Conservation (phyloP, 768 basidiomycete species). For the Suillus spraguei region DNA sequence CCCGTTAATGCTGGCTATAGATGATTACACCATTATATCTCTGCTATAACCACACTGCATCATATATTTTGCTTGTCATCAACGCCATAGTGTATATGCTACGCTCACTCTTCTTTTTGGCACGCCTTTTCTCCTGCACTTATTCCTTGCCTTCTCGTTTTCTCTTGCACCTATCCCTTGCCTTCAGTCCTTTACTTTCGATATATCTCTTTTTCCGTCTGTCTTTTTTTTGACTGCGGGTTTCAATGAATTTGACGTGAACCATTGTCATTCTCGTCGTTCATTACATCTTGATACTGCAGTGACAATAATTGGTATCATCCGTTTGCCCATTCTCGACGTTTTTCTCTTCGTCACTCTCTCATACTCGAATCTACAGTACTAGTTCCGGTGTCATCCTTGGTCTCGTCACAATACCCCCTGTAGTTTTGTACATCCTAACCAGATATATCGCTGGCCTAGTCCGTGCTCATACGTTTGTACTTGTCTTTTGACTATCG, state of each 20-base stretch:
- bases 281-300: constrained; percentile 25
- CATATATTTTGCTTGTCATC: constrained; percentile 24
- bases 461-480: constrained; percentile 8
- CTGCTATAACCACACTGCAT: constrained; percentile 13
- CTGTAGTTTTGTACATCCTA: constrained; percentile 37
- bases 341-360: constrained; percentile 18
- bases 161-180: constrained; percentile 14
- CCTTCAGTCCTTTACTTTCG: constrained; percentile 4
- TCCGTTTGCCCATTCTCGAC: constrained; percentile 20
- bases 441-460: constrained; percentile 11
- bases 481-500: constrained; percentile 5
- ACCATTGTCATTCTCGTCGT: constrained; percentile 28
- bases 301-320: constrained; percentile 33
- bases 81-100: constrained; percentile 13
- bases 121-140: constrained; percentile 19
- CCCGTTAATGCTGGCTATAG: constrained; percentile 27
- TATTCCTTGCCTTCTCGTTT: constrained; percentile 3
- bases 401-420: constrained; percentile 36
- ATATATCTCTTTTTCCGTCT: constrained; percentile 19
- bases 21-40: constrained; percentile 10
- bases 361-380: constrained; percentile 28
- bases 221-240: constrained; percentile 19
- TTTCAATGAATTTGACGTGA: constrained; percentile 25
- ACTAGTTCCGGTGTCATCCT: constrained; percentile 34
- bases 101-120: constrained; percentile 9